Conservation (phyloP, 2,329 filamentous ascomycete species). For the Paecilomyces sp. region DNA sequence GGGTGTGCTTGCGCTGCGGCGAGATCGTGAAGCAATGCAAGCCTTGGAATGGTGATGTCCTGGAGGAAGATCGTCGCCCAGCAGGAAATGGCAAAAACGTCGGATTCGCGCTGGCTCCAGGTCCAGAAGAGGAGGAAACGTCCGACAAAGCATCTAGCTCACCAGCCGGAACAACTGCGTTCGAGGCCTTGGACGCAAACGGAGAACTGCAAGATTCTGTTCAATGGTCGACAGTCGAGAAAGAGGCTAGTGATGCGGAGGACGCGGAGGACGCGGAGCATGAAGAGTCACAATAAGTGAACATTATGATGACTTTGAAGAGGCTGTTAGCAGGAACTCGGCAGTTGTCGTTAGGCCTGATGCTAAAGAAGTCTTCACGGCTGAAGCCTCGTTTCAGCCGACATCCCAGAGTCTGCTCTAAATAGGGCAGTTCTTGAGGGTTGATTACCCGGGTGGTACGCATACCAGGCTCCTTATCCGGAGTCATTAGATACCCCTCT, state of each 20-base stretch:
- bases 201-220: conserved; percentile 28
- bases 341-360: not conserved
- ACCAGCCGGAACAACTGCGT: conserved; percentile 10
- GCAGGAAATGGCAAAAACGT: conserved; percentile 32
- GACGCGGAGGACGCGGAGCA: conserved; percentile 1
- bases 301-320: conserved; percentile 1
- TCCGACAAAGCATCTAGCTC: conserved; percentile 3
- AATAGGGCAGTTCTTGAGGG: not conserved
- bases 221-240: conserved; percentile 30
- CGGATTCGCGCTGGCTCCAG: conserved; percentile 31
- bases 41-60: conserved; percentile 85
- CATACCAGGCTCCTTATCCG: not conserved
- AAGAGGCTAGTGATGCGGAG: conserved; percentile 15
- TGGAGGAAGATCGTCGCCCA: conserved; percentile 39
- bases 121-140: conserved; percentile 8
- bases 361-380: not conserved
- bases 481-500: not conserved
- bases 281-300: not conserved
- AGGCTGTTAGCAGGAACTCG: not conserved
- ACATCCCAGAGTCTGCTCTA: not conserved
- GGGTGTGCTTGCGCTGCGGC: conserved; percentile 84
- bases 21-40: conserved; percentile 75
- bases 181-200: conserved; percentile 22
- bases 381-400: not conserved
- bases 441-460: not conserved